Percentiles rank a stretch among this genome's conserved stretches.
Conservation (phyloP, 495 filamentous ascomycete genomes). For the Corynascus novoguineensis region DNA sequence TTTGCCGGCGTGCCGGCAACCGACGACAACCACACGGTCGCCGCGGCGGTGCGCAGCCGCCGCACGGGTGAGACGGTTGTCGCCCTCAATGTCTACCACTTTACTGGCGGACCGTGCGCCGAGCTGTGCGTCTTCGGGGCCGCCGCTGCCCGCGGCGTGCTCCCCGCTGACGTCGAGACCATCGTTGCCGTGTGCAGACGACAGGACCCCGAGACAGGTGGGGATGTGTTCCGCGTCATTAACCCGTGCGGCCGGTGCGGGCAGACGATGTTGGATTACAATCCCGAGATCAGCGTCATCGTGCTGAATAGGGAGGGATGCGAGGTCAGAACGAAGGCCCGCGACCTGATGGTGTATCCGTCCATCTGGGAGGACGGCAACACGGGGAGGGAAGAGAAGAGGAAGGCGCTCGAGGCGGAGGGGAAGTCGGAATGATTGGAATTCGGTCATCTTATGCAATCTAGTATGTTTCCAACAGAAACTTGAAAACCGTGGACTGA, state of each 20-base stretch:
- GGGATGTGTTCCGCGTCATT: not conserved
- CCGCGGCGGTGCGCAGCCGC: constrained; percentile 2
- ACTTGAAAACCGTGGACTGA: too few species aligned
- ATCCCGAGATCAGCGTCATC: constrained; percentile 11
- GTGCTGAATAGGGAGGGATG: not conserved
- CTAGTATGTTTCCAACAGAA: too few species aligned
- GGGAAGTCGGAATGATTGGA: not conserved
- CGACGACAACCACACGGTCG: constrained; percentile 13
- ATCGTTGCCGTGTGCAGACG: constrained; percentile 9
- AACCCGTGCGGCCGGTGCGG: constrained; percentile 15
- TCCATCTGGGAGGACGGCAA: constrained; percentile 6
- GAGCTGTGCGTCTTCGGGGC: constrained; percentile 10
- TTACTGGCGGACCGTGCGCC: constrained; percentile 13
- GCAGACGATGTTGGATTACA: constrained; percentile 13
- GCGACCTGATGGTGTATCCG: constrained; percentile 1
- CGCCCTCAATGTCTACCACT: constrained; percentile 13
- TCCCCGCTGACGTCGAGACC: constrained; percentile 4
- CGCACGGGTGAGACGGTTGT: constrained; percentile 6
- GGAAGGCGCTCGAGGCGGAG: not conserved
- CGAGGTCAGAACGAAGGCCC: not conserved
- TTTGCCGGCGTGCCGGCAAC: not conserved
- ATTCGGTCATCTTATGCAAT: not conserved
- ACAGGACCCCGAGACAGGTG: not conserved
- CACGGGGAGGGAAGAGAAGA: constrained; percentile 4
- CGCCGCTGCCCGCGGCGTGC: constrained; percentile 10